A percentile compares a stretch with the other conserved stretches of the same genome.
Conservation (phyloP, 2,329 filamentous ascomycete species). For the Ophiocordyceps polyrhachis-furcata region DNA sequence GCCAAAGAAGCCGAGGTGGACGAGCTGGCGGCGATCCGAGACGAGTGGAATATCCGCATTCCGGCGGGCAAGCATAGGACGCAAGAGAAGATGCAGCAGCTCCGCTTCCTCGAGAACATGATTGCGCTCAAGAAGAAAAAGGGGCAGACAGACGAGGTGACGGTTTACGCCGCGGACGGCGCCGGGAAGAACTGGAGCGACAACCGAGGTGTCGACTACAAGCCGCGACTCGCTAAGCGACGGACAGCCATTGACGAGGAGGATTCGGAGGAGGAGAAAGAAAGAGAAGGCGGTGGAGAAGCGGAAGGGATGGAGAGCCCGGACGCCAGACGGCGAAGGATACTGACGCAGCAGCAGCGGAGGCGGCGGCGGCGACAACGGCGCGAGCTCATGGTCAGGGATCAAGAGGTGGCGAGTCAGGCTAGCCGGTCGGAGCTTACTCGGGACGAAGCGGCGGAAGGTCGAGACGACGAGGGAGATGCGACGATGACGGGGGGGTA, state of each 20-base stretch:
- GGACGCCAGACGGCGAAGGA: constrained; percentile 4
- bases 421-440: background rate
- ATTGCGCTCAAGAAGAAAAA: constrained; percentile 44
- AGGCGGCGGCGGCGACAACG: background rate
- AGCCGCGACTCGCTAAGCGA: constrained; percentile 11
- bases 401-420: background rate
- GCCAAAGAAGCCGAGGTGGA: constrained; percentile 20
- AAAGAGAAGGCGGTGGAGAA: constrained; percentile 6
- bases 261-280: constrained; percentile 1
- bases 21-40: constrained; percentile 19
- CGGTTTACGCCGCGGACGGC: constrained; percentile 32
- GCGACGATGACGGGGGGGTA: background rate
- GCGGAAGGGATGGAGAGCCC: constrained; percentile 6
- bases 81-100: constrained; percentile 28
- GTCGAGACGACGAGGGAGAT: background rate
- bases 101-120: constrained; percentile 44
- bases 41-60: constrained; percentile 24
- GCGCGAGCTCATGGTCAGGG: background rate
- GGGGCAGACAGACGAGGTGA: constrained; percentile 48
- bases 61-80: constrained; percentile 25
- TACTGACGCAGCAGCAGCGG: background rate
- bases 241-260: constrained; percentile 7
- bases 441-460: background rate
- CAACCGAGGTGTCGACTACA: constrained; percentile 21
- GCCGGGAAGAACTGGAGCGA: constrained; percentile 22